Percentiles rank a stretch among this genome's conserved stretches.
Conservation (phyloP, 2,329 filamentous ascomycete genomes). For the Aureobasidium sp. region DNA sequence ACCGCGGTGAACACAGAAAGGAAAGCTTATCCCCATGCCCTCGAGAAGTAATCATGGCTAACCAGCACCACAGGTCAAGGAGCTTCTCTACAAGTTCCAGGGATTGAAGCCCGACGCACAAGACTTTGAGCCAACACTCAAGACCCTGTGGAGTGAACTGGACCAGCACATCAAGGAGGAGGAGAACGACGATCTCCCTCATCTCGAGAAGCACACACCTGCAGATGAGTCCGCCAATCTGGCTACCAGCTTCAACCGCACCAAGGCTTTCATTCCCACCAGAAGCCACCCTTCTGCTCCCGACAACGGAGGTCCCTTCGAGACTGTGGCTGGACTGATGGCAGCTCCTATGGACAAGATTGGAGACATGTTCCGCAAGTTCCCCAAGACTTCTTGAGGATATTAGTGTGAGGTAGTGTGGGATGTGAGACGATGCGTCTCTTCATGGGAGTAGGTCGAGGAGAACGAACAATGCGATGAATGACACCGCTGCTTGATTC, state of each 20-base stretch:
- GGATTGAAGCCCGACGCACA: background rate
- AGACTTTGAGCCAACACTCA: constrained; percentile 13
- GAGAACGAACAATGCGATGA: no score
- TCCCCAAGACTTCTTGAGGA: constrained; percentile 29
- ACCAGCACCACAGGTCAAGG: constrained; percentile 15
- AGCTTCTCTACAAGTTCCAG: constrained; percentile 16
- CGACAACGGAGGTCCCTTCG: constrained; percentile 39
- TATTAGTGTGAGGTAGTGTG: background rate
- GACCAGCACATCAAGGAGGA: constrained; percentile 15
- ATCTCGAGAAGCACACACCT: constrained; percentile 12
- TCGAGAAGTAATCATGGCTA: background rate
- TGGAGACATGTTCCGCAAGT: constrained; percentile 47
- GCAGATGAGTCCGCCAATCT: constrained; percentile 6
- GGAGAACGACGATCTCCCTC: constrained; percentile 13
- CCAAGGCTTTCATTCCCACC: constrained; percentile 14
- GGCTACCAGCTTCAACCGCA: constrained; percentile 4
- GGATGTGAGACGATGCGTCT: background rate
- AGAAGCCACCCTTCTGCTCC: constrained; percentile 14
- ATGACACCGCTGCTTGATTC: background rate
- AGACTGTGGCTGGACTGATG: constrained; percentile 46
- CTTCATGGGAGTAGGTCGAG: background rate
- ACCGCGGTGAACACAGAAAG: constrained; percentile 26
- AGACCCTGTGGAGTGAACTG: constrained; percentile 11
- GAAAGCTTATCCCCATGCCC: constrained; percentile 14
- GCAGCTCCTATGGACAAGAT: constrained; percentile 49